Conservation (phyloP, 192 early-diverging fungal genomes). For the Glomus cerebriforme region DNA sequence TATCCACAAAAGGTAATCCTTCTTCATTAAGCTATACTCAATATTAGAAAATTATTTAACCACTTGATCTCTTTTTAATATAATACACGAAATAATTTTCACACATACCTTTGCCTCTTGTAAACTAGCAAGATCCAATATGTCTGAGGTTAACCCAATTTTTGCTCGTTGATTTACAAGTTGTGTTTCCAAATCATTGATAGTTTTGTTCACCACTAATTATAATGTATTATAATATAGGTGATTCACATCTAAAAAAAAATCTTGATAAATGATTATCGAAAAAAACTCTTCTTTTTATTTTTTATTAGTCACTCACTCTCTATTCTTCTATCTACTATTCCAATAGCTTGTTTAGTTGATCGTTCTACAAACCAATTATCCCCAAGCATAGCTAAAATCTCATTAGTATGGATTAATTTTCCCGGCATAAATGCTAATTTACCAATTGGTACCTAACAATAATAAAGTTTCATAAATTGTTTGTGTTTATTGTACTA, state of each 20-base stretch:
- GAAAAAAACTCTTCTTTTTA: background rate
- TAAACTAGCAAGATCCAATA: conserved; percentile 4
- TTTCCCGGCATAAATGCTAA: conserved; percentile 87
- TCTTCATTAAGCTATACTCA: conserved; percentile 68
- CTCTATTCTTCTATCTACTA: conserved; percentile 68
- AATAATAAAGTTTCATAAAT: background rate
- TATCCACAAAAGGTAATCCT: conserved; percentile 75
- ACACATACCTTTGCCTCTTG: conserved; percentile 8
- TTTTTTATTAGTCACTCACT: conserved; percentile 41
- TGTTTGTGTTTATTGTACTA: no score
- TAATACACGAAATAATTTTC: background rate
- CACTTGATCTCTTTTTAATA: background rate
- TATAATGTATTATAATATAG: background rate
- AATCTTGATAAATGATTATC: background rate
- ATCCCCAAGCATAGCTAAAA: conserved; percentile 85
- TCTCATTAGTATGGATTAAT: conserved; percentile 91
- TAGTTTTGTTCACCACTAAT: background rate
- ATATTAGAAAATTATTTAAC: conserved; percentile 2
- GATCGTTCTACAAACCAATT: conserved; percentile 91
- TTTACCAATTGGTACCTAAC: conserved; percentile 79
- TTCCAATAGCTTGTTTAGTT: conserved; percentile 69
- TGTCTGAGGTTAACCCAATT: background rate
- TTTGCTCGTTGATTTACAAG: conserved; percentile 6
- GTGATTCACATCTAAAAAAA: background rate
- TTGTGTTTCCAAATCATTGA: conserved; percentile 11